Evolutionary conservation across 306 rosid species (phyloP).

Genomic region (Lotus japonicus): DNA sequence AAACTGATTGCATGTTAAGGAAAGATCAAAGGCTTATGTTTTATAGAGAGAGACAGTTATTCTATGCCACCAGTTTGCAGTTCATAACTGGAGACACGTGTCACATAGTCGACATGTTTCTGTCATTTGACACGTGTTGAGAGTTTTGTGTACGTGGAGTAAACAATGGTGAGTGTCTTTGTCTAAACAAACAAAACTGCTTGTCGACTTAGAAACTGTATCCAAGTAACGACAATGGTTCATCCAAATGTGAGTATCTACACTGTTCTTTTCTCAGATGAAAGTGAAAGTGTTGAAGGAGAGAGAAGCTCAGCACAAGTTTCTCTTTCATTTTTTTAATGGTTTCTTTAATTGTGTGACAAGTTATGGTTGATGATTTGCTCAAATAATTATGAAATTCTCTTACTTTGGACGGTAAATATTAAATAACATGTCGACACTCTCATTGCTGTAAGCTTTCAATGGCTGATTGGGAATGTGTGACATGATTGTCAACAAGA

Average conservation of each 20-base stretch:
- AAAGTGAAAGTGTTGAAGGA: neutral
- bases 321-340: neutral
- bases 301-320: neutral
- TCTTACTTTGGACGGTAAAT: neutral
- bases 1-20: neutral
- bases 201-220: neutral
- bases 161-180: neutral
- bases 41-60: slow-evolving; percentile 15
- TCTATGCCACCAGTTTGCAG: slow-evolving; percentile 30
- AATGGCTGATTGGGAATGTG: neutral
- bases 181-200: too few relatives aligned
- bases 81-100: slow-evolving; percentile 21
- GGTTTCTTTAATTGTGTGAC: neutral
- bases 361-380: neutral
- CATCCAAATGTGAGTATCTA: slow-evolving; percentile 8
- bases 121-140: slow-evolving; percentile 23
- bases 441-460: neutral
- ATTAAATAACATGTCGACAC: neutral
- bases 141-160: slow-evolving; percentile 8
- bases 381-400: neutral
- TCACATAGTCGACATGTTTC: slow-evolving; percentile 3
- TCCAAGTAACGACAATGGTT: neutral
- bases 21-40: neutral
- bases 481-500: neutral
- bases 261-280: neutral